Base-by-base conservation (phyloP, 768 basidiomycete genomes). In the Tylopilus rubrobrunneus region DNA sequence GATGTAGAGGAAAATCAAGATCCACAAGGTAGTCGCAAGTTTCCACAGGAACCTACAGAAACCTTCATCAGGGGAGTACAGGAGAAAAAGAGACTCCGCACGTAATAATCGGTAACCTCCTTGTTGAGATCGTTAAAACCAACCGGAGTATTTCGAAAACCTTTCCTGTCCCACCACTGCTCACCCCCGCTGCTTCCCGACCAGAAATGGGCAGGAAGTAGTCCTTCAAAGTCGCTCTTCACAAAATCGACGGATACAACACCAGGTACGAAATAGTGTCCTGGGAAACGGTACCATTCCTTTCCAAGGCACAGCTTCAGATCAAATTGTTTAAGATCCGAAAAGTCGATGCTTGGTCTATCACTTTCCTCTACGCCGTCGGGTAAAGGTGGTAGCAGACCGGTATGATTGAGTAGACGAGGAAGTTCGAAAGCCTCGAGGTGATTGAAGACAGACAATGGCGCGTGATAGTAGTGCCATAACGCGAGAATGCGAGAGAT, bases 211-310 rank as follows among this genome's bases (percentile, higher is more conserved):
- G 85, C 81, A 14, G 97, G 97, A 57, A 99, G 75, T 64, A 92
- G 79, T 10, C 93, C 96, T 56, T 86, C 80, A 61, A 98, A 98
- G 53, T 88, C 92, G 70, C 88, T 93, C 75, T 93, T 90, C 68
- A 98, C 76, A 71, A 93, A 98, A 53, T 86, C 79, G n/a, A 96
- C 84, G 27, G 83, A 78, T 53, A 98, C 73, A 27, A 83, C 88
- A 53, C 86, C 81, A 2, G 95, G 94, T 21, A 98, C 79, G 45
- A 96, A 79, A 70, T 89, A 98, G 67, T 89, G 87, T 4, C 92
- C 84, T 3, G 94, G 90, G 77, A 93, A 99, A 23, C 96, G 81
- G 66, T 98, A 77, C 97, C 97, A 99, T 71, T 99, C 97, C 68
- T 94, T 95, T 45, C 87, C 92, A 48, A 89, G 76, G 71, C 97